phyloP scores from a whole-genome alignment of 148 eudicot genomes.

The Bassia scoparia region DNA sequence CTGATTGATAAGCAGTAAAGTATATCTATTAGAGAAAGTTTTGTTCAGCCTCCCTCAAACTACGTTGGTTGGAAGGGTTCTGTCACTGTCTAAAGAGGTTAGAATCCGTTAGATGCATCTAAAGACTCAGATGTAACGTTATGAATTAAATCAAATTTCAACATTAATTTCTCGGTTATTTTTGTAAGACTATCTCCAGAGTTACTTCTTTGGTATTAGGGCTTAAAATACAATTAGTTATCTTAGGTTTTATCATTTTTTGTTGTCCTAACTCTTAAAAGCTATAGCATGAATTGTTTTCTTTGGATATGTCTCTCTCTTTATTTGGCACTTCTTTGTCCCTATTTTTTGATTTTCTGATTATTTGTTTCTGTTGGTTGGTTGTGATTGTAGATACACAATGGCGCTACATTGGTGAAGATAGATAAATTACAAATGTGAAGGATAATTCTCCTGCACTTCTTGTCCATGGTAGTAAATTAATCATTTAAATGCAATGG shows the following conservation, averaged over 20 bases:
- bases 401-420: constrained; percentile 89
- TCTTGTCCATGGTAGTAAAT: constrained; percentile 64
- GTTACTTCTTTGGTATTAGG: neutral
- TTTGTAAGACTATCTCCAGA: neutral
- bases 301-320: neutral
- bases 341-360: neutral
- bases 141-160: neutral
- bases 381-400: constrained; percentile 51
- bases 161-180: neutral
- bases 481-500: constrained; percentile 2
- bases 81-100: too few species aligned
- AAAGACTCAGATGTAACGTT: neutral
- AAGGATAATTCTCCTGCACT: constrained; percentile 88
- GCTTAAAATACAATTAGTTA: neutral
- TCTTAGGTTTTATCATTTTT: neutral
- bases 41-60: neutral
- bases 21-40: neutral
- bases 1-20: neutral
- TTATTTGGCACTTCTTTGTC: neutral
- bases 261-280: neutral
- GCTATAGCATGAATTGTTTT: neutral
- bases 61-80: too few species aligned
- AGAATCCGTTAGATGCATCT: too few species aligned
- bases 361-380: constrained; percentile 18
- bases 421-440: constrained; percentile 67